Percentiles rank a stretch among this genome's conserved stretches.
Evolutionary conservation across 306 rosid species (phyloP).

Genomic region (Oemleria cerasiformis): DNA sequence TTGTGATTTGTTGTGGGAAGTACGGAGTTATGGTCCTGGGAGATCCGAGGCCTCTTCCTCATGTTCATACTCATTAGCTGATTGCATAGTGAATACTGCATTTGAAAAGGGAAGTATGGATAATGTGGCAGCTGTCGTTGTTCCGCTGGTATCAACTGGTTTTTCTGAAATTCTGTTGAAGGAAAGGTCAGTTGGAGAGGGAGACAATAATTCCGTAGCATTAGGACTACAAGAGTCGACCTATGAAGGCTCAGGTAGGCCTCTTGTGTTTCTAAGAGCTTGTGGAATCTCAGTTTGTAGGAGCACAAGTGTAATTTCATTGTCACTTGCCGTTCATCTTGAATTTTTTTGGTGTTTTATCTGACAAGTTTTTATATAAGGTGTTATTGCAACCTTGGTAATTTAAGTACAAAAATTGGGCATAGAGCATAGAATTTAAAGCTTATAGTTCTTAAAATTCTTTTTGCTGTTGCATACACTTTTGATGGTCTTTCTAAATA

Average conservation of each 20-base stretch:
- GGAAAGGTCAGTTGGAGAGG: conserved; percentile 44
- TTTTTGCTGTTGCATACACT: not conserved
- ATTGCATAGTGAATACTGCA: conserved; percentile 68
- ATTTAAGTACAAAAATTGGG: not conserved
- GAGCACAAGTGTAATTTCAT: not conserved
- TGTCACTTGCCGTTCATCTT: not conserved
- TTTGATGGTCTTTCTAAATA: conserved; percentile 7
- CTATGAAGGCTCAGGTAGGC: conserved; percentile 50
- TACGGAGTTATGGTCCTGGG: conserved; percentile 32
- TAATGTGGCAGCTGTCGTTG: conserved; percentile 81
- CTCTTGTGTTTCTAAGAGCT: conserved; percentile 24
- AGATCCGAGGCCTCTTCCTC: conserved; percentile 51
- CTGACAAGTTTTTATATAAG: not conserved
- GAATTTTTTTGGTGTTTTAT: not conserved
- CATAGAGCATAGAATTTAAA: not conserved
- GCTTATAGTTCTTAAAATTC: not conserved
- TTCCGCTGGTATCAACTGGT: conserved; percentile 60
- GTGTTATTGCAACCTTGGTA: not conserved
- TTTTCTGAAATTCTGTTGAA: conserved; percentile 30
- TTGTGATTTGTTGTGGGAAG: conserved; percentile 90
- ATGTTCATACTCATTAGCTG: conserved; percentile 74
- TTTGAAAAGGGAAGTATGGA: conserved; percentile 79
- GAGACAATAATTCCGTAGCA: conserved; percentile 33
- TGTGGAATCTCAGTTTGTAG: not conserved
- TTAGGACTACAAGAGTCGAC: conserved; percentile 40